Percentiles rank a stretch among this genome's conserved stretches.
Conservation (phyloP, 2,329 filamentous ascomycete species). For the Fusarium neocosmosporiellum region DNA sequence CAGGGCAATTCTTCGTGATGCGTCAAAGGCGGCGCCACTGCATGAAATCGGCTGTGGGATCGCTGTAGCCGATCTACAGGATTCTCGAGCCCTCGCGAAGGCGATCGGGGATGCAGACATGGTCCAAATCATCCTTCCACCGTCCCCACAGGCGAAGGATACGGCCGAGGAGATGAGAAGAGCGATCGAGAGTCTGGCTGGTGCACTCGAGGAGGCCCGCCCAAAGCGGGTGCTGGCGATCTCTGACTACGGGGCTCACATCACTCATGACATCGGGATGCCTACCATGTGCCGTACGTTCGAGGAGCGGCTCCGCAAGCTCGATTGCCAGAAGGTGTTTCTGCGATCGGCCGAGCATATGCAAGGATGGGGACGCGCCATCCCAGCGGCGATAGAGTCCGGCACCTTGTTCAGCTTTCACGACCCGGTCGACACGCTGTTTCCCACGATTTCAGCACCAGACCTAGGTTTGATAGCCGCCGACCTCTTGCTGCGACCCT, state of each 20-base stretch:
- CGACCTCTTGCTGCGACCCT: not conserved
- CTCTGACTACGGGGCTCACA: not conserved
- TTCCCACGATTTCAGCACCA: not conserved
- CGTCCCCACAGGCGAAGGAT: not conserved
- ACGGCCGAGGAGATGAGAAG: not conserved
- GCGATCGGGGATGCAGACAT: not conserved
- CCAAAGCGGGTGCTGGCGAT: not conserved
- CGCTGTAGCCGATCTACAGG: not conserved
- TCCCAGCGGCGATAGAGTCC: not conserved
- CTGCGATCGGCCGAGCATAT: not conserved
- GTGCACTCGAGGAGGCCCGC: not conserved
- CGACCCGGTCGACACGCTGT: not conserved
- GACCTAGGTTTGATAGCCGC: not conserved
- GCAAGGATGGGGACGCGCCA: not conserved
- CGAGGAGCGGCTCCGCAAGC: not conserved
- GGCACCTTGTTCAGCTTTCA: not conserved
- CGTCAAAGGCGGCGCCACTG: not conserved
- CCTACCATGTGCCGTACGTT: not conserved
- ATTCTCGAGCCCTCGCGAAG: not conserved
- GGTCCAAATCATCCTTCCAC: not conserved
- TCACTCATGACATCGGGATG: not conserved
- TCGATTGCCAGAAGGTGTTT: not conserved
- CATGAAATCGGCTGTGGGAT: not conserved
- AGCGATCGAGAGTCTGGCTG: not conserved
- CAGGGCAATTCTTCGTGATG: not conserved